These are phyloP conservation scores for Ziziphus jujuba DNA, from an alignment of 306 rosid genomes.

Conservation along the genomic window DNA sequence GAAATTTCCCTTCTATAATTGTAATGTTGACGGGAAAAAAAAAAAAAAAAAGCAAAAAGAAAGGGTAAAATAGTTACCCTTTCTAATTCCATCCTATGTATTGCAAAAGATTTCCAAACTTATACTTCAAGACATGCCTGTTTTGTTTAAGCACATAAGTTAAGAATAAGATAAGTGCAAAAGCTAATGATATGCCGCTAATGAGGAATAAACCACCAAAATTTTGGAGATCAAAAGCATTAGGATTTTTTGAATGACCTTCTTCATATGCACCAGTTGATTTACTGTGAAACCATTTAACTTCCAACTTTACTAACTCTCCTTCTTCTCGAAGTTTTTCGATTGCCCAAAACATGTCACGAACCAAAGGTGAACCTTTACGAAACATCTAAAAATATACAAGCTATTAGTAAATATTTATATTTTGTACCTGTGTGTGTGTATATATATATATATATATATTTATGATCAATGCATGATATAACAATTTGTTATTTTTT, in stretches of 20 bases:
- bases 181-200: constrained; percentile 6
- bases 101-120: too few species aligned
- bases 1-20: too few species aligned
- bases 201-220: constrained; percentile 14
- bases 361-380: constrained; percentile 20
- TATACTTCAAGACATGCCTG: not conserved
- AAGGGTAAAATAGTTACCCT: too few species aligned
- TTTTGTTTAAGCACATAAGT: not conserved
- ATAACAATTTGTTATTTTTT: too few species aligned
- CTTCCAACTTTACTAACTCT: constrained; percentile 3
- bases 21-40: too few species aligned
- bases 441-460: too few species aligned
- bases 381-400: constrained; percentile 6
- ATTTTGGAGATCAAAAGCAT: not conserved
- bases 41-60: too few species aligned
- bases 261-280: not conserved
- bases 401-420: not conserved
- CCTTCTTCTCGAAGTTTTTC: constrained; percentile 18
- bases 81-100: too few species aligned
- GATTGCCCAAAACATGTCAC: constrained; percentile 16
- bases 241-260: not conserved
- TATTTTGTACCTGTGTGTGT: too few species aligned
- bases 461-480: too few species aligned
- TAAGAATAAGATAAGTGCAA: not conserved
- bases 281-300: constrained; percentile 1